These are phyloP conservation scores for Naganishia liquefaciens DNA, from an alignment of 1,284 basidiomycete genomes.

Conservation along the genomic window DNA sequence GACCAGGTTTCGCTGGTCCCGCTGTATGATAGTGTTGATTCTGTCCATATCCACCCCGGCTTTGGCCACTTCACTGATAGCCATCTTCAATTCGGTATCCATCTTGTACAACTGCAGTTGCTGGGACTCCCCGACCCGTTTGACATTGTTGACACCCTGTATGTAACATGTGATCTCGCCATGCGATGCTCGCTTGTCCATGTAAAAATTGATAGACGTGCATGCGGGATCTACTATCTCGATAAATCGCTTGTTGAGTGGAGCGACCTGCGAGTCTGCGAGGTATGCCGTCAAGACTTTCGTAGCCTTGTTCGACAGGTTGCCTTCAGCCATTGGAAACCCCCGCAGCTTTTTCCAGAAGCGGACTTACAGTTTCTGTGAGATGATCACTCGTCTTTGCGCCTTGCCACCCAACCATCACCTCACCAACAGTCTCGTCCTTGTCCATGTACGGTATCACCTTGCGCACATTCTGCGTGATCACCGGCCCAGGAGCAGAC, in stretches of 20 bases:
- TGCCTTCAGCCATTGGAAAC: neutral
- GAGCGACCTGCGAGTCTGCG: conserved; percentile 83
- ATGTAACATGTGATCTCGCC: conserved; percentile 76
- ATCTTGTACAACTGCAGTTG: conserved; percentile 71
- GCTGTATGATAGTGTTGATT: conserved; percentile 84
- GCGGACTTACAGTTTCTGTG: conserved; percentile 67
- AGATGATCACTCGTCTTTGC: conserved; percentile 72
- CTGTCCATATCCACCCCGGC: conserved; percentile 89
- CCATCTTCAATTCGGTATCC: conserved; percentile 67
- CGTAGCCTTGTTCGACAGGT: conserved; percentile 64
- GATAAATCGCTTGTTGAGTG: conserved; percentile 88
- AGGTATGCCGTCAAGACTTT: conserved; percentile 86
- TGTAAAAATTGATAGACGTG: conserved; percentile 81
- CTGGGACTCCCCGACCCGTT: neutral
- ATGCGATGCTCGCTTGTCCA: conserved; percentile 71
- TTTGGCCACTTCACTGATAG: conserved; percentile 68
- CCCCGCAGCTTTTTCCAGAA: too few species aligned
- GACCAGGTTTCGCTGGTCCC: conserved; percentile 75
- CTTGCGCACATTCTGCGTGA: conserved; percentile 60
- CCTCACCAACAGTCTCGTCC: conserved; percentile 91
- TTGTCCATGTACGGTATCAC: conserved; percentile 94
- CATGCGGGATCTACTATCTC: conserved; percentile 88
- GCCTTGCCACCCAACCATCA: conserved; percentile 78
- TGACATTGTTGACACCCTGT: conserved; percentile 72
- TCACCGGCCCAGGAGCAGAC: conserved; percentile 65